Evolutionary conservation across 345 rosid genomes (phyloP), one percentile per base, ranked within the genome.

Genomic region (Zanthoxylum bungeanum): DNA sequence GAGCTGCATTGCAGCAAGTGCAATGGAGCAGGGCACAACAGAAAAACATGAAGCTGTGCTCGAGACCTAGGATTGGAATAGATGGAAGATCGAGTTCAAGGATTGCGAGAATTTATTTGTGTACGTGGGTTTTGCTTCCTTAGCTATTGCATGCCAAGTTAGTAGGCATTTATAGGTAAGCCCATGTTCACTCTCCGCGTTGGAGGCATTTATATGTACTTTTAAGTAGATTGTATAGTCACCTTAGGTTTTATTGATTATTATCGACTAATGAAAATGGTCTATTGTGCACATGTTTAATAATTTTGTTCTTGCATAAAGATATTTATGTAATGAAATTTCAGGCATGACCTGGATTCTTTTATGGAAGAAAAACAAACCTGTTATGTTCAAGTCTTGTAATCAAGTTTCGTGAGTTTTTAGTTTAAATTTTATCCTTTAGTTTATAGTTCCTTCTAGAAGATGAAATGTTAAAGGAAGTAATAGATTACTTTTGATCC

Each of bases 1-100:
- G 64, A 74, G 71, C 64, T 81, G 70, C 74, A 81, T 34, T 88
- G 90, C 76, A 70, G 81, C 77, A 81, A 75, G 73, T 88, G 93
- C 77, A 85, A 78, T 24, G 84, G 82, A 33, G 80, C 73, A 12
- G 90, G 90, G 64, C 90, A 86, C 61, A 83, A 81, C 72, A 81
- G 79, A 71, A 75, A 75, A 6, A 79, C 28, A 55, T 25, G 71
- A 50, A 21, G 24, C 27, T 9, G 25, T 19, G n/a, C 37, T 40
- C 5, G 36, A 9, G 52, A 27, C 12, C 63, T 4, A 40, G 61
- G 64, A 44, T 30, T 39, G 64, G 64, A 30, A 16, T 42, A 40
- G 72, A 69, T 25, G 72, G 49, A 42, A 21, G 24, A 40, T 17
- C 9, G 28, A 10, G 21, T 56, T 64, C 8, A 42, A 40, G 62